Percentiles rank a stretch among this genome's conserved stretches.
phyloP scores from a whole-genome alignment of 306 rosid genomes.

The Sicyos baderoa region DNA sequence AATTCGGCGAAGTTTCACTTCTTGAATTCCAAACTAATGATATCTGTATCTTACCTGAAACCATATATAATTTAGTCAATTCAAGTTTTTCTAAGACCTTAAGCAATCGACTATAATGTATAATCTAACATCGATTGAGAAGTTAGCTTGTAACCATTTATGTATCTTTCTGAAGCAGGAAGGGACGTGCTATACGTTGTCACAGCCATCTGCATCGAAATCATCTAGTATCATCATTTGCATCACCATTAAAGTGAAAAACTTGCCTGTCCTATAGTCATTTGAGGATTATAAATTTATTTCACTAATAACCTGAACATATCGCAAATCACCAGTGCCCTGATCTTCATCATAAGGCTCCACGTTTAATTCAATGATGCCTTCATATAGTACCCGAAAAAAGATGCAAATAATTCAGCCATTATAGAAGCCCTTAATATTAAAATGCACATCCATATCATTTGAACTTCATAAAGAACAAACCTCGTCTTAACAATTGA shows the following conservation, averaged over 20 bases:
- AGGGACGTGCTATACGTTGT: slow-evolving; percentile 74
- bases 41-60: slow-evolving; percentile 80
- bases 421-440: not conserved
- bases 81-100: not conserved
- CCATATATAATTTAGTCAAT: slow-evolving; percentile 13
- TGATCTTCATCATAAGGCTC: slow-evolving; percentile 80
- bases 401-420: slow-evolving; percentile 1
- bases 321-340: slow-evolving; percentile 75
- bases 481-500: slow-evolving; percentile 67
- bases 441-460: slow-evolving; percentile 5
- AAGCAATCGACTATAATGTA: not conserved
- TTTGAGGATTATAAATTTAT: not conserved
- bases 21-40: slow-evolving; percentile 94
- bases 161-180: slow-evolving; percentile 72
- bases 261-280: not conserved
- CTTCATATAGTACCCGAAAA: slow-evolving; percentile 28
- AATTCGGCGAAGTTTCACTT: slow-evolving; percentile 51
- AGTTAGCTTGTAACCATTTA: slow-evolving; percentile 44
- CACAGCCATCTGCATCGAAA: slow-evolving; percentile 80
- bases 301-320: slow-evolving; percentile 50
- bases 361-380: slow-evolving; percentile 49
- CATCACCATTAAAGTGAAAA: not conserved
- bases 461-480: not conserved
- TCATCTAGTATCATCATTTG: slow-evolving; percentile 16
- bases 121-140: not conserved